Evolutionary conservation across 345 rosid genomes (phyloP).

Genomic region (Bruguiera gymnorhiza): DNA sequence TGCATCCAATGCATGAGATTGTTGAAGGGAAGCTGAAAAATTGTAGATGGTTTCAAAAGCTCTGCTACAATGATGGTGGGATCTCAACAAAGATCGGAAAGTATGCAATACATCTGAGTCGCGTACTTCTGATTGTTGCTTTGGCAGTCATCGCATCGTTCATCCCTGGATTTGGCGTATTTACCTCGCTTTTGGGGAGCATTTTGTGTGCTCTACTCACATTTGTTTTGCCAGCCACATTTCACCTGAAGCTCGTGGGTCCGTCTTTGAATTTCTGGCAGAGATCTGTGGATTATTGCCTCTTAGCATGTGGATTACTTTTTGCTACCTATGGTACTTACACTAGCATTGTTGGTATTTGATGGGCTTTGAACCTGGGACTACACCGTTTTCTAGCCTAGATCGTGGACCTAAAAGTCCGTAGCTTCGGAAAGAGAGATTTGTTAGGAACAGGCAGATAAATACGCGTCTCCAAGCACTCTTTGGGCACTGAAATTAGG

Average conservation of each 20-base stretch:
- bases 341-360: conserved; percentile 45
- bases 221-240: conserved; percentile 74
- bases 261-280: conserved; percentile 55
- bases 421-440: background rate
- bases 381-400: background rate
- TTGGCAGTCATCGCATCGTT: conserved; percentile 60
- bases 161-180: conserved; percentile 73
- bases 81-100: conserved; percentile 32
- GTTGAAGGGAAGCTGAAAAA: conserved; percentile 65
- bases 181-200: conserved; percentile 76
- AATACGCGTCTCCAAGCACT: too few relatives aligned
- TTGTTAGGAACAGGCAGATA: background rate
- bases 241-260: conserved; percentile 69
- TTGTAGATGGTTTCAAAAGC: conserved; percentile 41
- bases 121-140: conserved; percentile 52
- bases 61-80: conserved; percentile 23
- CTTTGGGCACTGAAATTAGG: background rate
- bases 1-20: conserved; percentile 81
- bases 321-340: conserved; percentile 76
- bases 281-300: conserved; percentile 53
- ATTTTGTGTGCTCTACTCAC: conserved; percentile 73
- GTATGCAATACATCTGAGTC: conserved; percentile 33
- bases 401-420: too few relatives aligned
- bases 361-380: conserved; percentile 4
- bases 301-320: conserved; percentile 58